Base-by-base conservation (phyloP, 441 rosid species). In the Lagerstroemia fauriei region DNA sequence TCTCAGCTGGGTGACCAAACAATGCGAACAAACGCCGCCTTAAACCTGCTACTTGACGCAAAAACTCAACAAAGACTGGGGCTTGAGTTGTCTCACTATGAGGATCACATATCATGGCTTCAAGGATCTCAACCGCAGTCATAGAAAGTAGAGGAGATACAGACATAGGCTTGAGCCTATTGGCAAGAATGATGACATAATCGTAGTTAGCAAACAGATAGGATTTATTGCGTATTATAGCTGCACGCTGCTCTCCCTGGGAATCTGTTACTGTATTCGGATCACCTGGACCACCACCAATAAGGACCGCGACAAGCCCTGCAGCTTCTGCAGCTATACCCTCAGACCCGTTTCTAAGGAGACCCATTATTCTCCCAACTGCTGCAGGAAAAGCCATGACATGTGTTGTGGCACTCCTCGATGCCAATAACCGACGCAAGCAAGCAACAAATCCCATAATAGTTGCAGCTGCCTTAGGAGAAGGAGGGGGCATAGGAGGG, bases 311-410 rank as follows among this genome's bases (percentile, higher is more conserved):
- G 85, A 97, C 90, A 83, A 97, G 96, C 83, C 96, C 93, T 11
- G 97, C 93, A 79, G 96, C 97, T 89, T 95, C 99, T 87, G 97
- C 95, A 69, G 98, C 98, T 79, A 97, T 93, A 61, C 98, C 96
- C 88, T 97, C 98, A 13, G 99, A 97, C 77, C 99, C 99, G 85
- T 93, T 97, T 91, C 99, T 91, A 83, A 95, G 98, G 84, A 97
- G 88, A 65, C 99, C 99, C 99, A 97, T 97, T 85, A 97, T 92
- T 91, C 99, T 93, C 83, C 97, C 97, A 87, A 97, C 99, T 84
- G 99, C 99, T 80, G 99, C 99, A 84, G 99, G 99, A 86, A 97
- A 97, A 83, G 99, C 93, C 96, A 95, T 91, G 65, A 97, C 97
- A 82, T 97, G 99, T 50, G 99, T 93, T 85, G 99, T 94, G 83